A percentile compares a stretch with the other conserved stretches of the same genome.
phyloP scores from a whole-genome alignment of 768 basidiomycete genomes.

The Psilocybe cyanescens region DNA sequence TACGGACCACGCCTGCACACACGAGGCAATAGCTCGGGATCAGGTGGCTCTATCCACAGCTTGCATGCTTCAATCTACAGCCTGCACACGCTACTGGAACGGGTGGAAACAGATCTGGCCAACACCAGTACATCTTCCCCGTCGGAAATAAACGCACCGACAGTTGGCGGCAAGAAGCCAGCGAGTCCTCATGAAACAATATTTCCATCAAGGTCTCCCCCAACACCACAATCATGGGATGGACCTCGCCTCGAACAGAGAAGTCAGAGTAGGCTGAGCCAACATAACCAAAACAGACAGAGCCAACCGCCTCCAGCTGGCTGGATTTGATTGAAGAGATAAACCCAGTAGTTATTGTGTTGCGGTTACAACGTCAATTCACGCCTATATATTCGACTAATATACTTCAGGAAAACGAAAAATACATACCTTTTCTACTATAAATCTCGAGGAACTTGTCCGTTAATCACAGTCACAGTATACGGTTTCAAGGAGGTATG shows the following conservation, averaged over 20 bases:
- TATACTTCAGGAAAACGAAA: neutral
- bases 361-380: neutral
- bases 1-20: constrained; percentile 45
- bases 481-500: neutral
- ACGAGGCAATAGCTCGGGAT: constrained; percentile 43
- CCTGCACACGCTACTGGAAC: constrained; percentile 63
- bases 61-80: constrained; percentile 60
- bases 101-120: constrained; percentile 40
- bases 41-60: constrained; percentile 45
- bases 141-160: constrained; percentile 2
- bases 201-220: constrained; percentile 24
- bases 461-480: neutral
- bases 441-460: neutral
- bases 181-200: constrained; percentile 7
- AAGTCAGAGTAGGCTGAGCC: constrained; percentile 28
- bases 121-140: neutral
- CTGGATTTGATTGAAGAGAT: constrained; percentile 28
- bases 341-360: neutral
- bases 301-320: constrained; percentile 31
- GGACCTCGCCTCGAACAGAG: constrained; percentile 33
- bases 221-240: constrained; percentile 52
- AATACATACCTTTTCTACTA: neutral
- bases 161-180: constrained; percentile 4
- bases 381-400: neutral
- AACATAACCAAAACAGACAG: constrained; percentile 28